Evolutionary conservation across 1,139 yeast species (phyloP), one percentile per base, ranked within the genome.

Genomic region (Candida tetrigidarum): DNA sequence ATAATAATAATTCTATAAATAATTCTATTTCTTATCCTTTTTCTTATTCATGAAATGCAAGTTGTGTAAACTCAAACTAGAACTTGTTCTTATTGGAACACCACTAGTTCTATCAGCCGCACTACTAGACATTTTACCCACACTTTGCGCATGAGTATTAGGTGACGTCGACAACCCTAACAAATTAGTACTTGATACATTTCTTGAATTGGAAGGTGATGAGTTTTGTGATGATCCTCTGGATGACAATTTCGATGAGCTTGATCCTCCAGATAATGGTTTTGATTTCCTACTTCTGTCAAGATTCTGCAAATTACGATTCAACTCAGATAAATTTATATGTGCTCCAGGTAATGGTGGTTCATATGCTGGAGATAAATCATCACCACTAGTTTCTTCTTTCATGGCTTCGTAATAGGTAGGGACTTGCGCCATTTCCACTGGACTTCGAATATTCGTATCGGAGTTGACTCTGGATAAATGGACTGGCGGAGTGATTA

Each of bases 381-480:
- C 34, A 19, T 37, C 40, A 38, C 76, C 77, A 35, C 76, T 80
- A 4, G 69, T 79, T 7, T 68, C 63, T 3, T 78, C 63, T 53
- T 74, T 75, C 60, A 84, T 67, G 0, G 98, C 97, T 37, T 89
- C 84, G 8, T 78, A 77, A 63, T 92, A 92, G 0, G 96, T 82
- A 0, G 98, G 98, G 3, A 91, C 96, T 46, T 81, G 69, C 12
- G 85, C 81, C 52, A 91, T 60, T 12, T 53, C 58, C 5, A 44
- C 42, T 5, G 57, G 41, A 22, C 46, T 49, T 6, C 52, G 28
- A 1, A 44, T 26, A 39, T 51, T 44, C 26, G 51, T 42, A 29
- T 67, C 76, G 0, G 91, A 83, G 37, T 75, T 76, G 1, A 72
- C 81, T 44, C 92, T 69, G 1, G 91, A 84, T 41, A 84, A 61